These are phyloP conservation scores for Pouteria glomerata DNA, from an alignment of 148 eudicot species.

Conservation along the genomic window DNA sequence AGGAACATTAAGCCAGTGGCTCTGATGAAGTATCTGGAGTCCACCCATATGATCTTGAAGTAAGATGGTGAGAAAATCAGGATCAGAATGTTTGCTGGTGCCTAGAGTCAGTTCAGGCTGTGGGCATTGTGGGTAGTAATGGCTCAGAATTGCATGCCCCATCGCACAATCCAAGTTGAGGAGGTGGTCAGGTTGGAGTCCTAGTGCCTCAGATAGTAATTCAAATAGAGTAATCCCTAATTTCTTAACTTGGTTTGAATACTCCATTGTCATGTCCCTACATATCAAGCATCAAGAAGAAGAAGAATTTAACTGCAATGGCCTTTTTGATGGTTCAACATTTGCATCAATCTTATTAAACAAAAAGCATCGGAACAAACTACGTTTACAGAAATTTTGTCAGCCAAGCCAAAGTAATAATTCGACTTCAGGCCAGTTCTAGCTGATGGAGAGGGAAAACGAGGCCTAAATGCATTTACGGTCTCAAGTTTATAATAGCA, in stretches of 20 bases:
- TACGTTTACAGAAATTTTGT: no score
- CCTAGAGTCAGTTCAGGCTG: slow-evolving; percentile 44
- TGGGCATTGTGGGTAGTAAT: slow-evolving; percentile 55
- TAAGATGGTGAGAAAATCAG: slow-evolving; percentile 29
- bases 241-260: slow-evolving; percentile 7
- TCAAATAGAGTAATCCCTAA: slow-evolving; percentile 16
- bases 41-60: slow-evolving; percentile 40
- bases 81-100: slow-evolving; percentile 33
- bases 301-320: background rate
- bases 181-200: slow-evolving; percentile 15
- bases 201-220: slow-evolving; percentile 20
- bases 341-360: background rate
- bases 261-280: slow-evolving; percentile 15
- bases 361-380: background rate
- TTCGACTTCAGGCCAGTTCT: no score
- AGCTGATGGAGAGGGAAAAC: no score
- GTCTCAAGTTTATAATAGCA: no score
- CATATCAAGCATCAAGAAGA: background rate
- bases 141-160: slow-evolving; percentile 19
- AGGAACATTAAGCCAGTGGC: slow-evolving; percentile 41
- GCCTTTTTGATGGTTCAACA: background rate
- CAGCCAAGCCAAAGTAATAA: background rate
- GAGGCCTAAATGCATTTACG: no score
- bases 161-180: slow-evolving; percentile 14
- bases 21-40: slow-evolving; percentile 38